phyloP scores from a whole-genome alignment of 2,329 filamentous ascomycete genomes.

The Epichloe sylvatica region DNA sequence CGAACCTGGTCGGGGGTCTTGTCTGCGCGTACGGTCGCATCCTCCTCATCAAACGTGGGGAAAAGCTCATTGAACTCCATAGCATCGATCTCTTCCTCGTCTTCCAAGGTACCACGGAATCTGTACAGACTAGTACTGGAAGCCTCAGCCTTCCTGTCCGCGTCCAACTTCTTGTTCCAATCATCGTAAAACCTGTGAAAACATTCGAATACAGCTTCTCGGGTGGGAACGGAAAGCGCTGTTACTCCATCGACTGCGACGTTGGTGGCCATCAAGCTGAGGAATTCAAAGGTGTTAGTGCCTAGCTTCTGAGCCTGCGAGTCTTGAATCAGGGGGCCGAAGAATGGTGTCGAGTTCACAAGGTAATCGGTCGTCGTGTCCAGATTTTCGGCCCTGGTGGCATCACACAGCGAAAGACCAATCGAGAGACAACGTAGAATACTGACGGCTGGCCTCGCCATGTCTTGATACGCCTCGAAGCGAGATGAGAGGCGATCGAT shows the following conservation, averaged over 20 bases:
- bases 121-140: constrained; percentile 66
- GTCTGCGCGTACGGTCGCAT: constrained; percentile 18
- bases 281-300: constrained; percentile 28
- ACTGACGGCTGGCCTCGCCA: constrained; percentile 63
- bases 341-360: constrained; percentile 37
- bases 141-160: constrained; percentile 63
- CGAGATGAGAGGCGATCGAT: constrained; percentile 53
- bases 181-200: constrained; percentile 63
- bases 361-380: constrained; percentile 24
- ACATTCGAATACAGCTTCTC: constrained; percentile 46
- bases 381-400: constrained; percentile 27
- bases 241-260: constrained; percentile 34
- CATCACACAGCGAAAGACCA: constrained; percentile 50
- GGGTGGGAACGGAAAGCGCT: constrained; percentile 26
- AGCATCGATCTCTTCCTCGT: constrained; percentile 60
- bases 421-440: constrained; percentile 68
- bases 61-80: constrained; percentile 71
- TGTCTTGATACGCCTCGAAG: constrained; percentile 73
- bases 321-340: constrained; percentile 31
- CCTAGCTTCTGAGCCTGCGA: constrained; percentile 9
- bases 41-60: constrained; percentile 51
- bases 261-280: constrained; percentile 21
- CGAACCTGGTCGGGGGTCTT: constrained; percentile 30
- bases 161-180: constrained; percentile 65
- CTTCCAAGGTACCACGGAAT: constrained; percentile 64